Evolutionary conservation across 805 yeast genomes (phyloP).

Genomic region (Zygosaccharomyces kombuchaensis): DNA sequence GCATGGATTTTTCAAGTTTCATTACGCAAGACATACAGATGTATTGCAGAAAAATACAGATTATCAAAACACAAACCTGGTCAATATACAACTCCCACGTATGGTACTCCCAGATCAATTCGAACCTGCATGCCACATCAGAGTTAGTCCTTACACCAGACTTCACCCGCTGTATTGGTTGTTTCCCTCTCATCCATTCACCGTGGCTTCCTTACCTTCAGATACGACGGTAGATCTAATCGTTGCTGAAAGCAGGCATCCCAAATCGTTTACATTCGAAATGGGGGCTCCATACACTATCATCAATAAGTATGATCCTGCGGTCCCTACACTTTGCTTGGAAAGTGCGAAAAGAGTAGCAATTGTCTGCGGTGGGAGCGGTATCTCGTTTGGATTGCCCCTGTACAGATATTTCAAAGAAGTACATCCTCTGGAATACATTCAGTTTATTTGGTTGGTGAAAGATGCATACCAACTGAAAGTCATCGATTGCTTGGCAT

Average conservation of each 20-base stretch:
- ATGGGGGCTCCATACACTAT: conserved; percentile 37
- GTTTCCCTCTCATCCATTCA: conserved; percentile 64
- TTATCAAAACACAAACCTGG: conserved; percentile 22
- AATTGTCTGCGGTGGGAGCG: conserved; percentile 69
- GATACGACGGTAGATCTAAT: conserved; percentile 43
- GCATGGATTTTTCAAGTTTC: conserved; percentile 18
- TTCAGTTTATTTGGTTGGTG: conserved; percentile 53
- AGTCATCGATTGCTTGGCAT: conserved; percentile 32
- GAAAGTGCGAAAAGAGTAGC: conserved; percentile 46
- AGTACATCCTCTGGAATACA: conserved; percentile 18
- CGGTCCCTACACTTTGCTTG: conserved; percentile 41
- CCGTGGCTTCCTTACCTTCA: conserved; percentile 46
- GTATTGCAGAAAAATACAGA: conserved; percentile 14
- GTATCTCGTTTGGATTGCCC: conserved; percentile 61
- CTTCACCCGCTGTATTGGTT: conserved; percentile 43
- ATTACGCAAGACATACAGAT: conserved; percentile 13
- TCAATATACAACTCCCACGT: conserved; percentile 26
- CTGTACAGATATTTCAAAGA: conserved; percentile 38
- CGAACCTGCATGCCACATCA: conserved; percentile 54
- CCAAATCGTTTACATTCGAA: conserved; percentile 31
- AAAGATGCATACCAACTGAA: conserved; percentile 44
- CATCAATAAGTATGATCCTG: conserved; percentile 43
- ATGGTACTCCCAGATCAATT: conserved; percentile 29
- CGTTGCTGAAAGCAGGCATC: conserved; percentile 37
- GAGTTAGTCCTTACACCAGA: conserved; percentile 41